Evolutionary conservation across 2,329 filamentous ascomycete genomes (phyloP).

Genomic region (Hymenoscyphus albidus): DNA sequence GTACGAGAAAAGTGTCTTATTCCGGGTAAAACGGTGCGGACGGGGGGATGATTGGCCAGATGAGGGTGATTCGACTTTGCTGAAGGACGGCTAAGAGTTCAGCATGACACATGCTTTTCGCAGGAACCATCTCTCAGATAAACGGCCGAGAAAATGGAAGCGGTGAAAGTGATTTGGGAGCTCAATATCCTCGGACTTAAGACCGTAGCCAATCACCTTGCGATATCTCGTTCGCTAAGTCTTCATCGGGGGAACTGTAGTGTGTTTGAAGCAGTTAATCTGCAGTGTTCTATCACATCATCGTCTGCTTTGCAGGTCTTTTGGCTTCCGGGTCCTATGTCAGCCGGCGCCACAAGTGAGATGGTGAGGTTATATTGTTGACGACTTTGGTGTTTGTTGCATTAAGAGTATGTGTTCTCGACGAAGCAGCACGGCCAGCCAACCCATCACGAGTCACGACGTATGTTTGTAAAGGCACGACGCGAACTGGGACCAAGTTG

Average conservation of each 20-base stretch:
- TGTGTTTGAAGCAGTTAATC: constrained; percentile 8
- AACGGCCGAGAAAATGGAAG: constrained; percentile 14
- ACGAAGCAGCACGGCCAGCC: background rate
- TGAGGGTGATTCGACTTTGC: constrained; percentile 7
- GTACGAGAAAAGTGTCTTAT: constrained; percentile 15
- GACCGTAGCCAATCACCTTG: background rate
- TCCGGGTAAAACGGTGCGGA: constrained; percentile 20
- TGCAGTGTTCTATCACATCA: constrained; percentile 16
- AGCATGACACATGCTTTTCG: constrained; percentile 13
- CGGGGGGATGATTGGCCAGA: constrained; percentile 16
- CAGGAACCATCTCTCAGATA: constrained; percentile 11
- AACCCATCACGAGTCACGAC: constrained; percentile 11
- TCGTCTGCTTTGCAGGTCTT: constrained; percentile 3
- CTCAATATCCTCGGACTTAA: constrained; percentile 11
- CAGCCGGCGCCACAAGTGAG: constrained; percentile 22
- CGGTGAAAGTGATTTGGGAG: constrained; percentile 17
- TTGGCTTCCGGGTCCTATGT: constrained; percentile 13
- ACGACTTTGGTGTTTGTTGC: constrained; percentile 7
- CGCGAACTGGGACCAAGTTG: background rate
- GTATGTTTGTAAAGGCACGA: constrained; percentile 7
- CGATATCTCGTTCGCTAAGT: background rate
- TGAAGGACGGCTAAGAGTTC: constrained; percentile 1
- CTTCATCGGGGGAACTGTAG: background rate
- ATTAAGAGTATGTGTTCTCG: constrained; percentile 10
- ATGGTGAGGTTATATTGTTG: constrained; percentile 12